A percentile compares a stretch with the other conserved stretches of the same genome.
phyloP scores from a whole-genome alignment of 2,329 filamentous ascomycete species.

The Clarireedia hainanense region DNA sequence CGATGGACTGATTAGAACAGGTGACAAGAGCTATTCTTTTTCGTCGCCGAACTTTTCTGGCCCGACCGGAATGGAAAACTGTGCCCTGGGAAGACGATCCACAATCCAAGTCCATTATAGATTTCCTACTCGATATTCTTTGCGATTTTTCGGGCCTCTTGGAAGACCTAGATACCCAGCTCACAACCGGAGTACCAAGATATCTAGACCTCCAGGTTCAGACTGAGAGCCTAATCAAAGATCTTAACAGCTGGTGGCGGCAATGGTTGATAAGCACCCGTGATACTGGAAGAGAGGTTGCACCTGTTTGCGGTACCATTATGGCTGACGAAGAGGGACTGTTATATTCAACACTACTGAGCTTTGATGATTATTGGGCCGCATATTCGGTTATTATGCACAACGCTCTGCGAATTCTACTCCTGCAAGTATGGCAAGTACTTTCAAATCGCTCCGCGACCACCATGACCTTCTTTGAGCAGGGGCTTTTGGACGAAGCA shows the following conservation, averaged over 20 bases:
- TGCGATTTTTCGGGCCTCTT: slow-evolving; percentile 4
- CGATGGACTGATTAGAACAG: slow-evolving; percentile 3
- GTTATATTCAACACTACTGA: slow-evolving; percentile 7
- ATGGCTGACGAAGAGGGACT: not conserved
- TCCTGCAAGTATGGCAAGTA: slow-evolving; percentile 10
- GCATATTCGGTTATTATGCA: slow-evolving; percentile 8
- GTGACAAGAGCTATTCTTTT: slow-evolving; percentile 8
- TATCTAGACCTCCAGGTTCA: slow-evolving; percentile 4
- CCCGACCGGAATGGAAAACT: slow-evolving; percentile 10
- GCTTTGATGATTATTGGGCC: slow-evolving; percentile 7
- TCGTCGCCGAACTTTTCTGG: slow-evolving; percentile 11
- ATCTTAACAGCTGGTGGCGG: slow-evolving; percentile 12
- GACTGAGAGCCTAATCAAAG: slow-evolving; percentile 3
- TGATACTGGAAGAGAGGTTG: not conserved
- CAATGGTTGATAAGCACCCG: slow-evolving; percentile 6
- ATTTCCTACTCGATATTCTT: slow-evolving; percentile 13
- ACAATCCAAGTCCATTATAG: slow-evolving; percentile 9
- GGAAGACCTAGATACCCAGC: not conserved
- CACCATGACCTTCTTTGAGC: not conserved
- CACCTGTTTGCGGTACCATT: not conserved
- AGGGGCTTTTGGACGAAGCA: slow-evolving; percentile 2
- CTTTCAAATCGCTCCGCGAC: not conserved
- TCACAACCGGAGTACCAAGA: not conserved
- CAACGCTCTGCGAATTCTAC: slow-evolving; percentile 10
- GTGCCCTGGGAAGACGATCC: slow-evolving; percentile 15